Percentiles rank a stretch among this genome's conserved stretches.
phyloP scores from a whole-genome alignment of 2,329 filamentous ascomycete genomes.

The Fusarium multiceps region DNA sequence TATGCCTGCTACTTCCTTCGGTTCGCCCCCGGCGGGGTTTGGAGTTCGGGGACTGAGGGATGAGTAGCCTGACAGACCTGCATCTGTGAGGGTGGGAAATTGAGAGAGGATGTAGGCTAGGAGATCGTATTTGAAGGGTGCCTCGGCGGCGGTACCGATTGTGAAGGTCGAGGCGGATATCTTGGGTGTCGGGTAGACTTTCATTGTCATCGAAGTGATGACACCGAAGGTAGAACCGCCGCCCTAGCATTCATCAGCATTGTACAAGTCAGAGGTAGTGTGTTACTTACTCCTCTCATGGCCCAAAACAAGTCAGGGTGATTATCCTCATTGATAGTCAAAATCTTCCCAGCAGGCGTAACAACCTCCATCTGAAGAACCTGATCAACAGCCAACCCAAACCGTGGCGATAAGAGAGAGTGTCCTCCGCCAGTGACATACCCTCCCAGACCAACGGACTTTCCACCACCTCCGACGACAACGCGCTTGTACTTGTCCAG shows the following conservation, averaged over 20 bases:
- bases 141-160: conserved; percentile 42
- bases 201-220: conserved; percentile 66
- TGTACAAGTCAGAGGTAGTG: too few species aligned
- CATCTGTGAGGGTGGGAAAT: conserved; percentile 60
- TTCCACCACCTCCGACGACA: conserved; percentile 66
- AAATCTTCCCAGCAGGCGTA: conserved; percentile 60
- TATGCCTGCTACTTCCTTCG: conserved; percentile 51
- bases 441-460: conserved; percentile 69
- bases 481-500: conserved; percentile 58
- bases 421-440: conserved; percentile 73
- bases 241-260: conserved; percentile 54
- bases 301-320: conserved; percentile 73
- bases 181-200: conserved; percentile 59
- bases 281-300: conserved; percentile 62
- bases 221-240: conserved; percentile 71
- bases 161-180: conserved; percentile 44
- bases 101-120: conserved; percentile 59
- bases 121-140: conserved; percentile 57
- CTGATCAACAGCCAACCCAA: conserved; percentile 72
- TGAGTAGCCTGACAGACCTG: conserved; percentile 64
- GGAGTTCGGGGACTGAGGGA: conserved; percentile 51
- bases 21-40: conserved; percentile 49
- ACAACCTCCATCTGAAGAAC: conserved; percentile 69
- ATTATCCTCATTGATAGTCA: conserved; percentile 63
- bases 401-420: conserved; percentile 61